Base-by-base conservation (phyloP, 2,329 filamentous ascomycete species). In the Colletotrichum ledebouriae region DNA sequence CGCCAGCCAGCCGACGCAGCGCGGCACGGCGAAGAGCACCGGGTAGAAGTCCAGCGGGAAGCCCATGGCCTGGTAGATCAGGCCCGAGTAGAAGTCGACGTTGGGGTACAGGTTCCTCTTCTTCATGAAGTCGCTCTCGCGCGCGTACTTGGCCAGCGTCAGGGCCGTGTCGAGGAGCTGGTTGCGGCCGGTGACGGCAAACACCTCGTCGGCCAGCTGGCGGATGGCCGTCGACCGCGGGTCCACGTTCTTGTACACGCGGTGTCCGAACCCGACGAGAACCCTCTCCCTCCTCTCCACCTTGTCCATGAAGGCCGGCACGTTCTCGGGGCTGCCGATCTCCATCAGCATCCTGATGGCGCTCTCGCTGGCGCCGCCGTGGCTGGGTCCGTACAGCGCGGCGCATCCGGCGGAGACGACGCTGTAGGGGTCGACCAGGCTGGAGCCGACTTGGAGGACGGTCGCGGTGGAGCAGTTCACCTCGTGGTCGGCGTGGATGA, bases 401-500 rank as follows among this genome's bases (percentile, higher is more conserved):
- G 86, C 81, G n/a, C 84, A 82, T 5, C 85, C 80, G 0, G 85
- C 84, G 1, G 85, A 77, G 12, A 88, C 83, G 17, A 85, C 80
- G 70, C 83, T 86, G 68, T 80, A 87, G 0, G 86, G 86, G 72
- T 89, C 87, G 0, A 87, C 83, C 11, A 89, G 75, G 0, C 84
- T 85, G 63, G 83, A 86, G 7, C 86, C 85, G 20, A 87, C 85
- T 64, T 88, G 85, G 15, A 89, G 76, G 37, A 87, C 81, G 1
- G 86, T 84, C 1, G 86, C 85, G 0, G 86, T 87, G 2, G 85
- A 85, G 72, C 85, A 83, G 71, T 87, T 87, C 74, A 89, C 85
- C 68, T 87, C 87, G 73, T 89, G 86, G 71, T 89, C 87, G 2
- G 85, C 83, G 70, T 87, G 85, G 25, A 89, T 80, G 61, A 87